Percentiles rank a stretch among this genome's conserved stretches.
Evolutionary conservation across 495 filamentous ascomycete species (phyloP).

Genomic region (Aspergillus affinis): DNA sequence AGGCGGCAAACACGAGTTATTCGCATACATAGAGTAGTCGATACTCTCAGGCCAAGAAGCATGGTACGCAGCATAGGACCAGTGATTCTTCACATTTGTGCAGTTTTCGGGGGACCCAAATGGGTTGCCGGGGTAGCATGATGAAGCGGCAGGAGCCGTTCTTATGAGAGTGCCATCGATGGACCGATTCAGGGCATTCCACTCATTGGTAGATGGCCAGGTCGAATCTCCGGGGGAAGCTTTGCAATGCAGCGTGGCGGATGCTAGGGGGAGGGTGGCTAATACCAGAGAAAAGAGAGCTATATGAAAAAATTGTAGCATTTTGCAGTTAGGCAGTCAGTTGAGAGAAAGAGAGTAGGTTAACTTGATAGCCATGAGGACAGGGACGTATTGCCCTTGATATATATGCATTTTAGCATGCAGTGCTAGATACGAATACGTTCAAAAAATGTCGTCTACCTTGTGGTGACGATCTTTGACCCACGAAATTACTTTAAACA

Average conservation of each 20-base stretch:
- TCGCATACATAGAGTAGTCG: slow-evolving; percentile 23
- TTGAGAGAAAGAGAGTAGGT: too few relatives aligned
- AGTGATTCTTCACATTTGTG: slow-evolving; percentile 22
- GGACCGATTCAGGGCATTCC: slow-evolving; percentile 26
- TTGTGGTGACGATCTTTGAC: too few relatives aligned
- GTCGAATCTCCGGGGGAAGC: slow-evolving; percentile 18
- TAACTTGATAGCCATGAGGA: too few relatives aligned
- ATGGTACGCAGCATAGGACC: slow-evolving; percentile 23
- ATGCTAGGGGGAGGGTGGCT: too few relatives aligned
- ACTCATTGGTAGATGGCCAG: slow-evolving; percentile 28
- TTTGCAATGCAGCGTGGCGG: slow-evolving; percentile 16
- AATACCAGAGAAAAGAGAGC: too few relatives aligned
- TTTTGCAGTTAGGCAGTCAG: too few relatives aligned
- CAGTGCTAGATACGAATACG: too few relatives aligned
- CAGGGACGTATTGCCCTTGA: too few relatives aligned
- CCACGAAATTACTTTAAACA: too few relatives aligned
- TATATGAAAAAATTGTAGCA: too few relatives aligned
- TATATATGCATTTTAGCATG: too few relatives aligned
- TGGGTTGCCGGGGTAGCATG: slow-evolving; percentile 28
- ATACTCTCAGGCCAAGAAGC: slow-evolving; percentile 22
- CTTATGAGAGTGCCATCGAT: slow-evolving; percentile 20
- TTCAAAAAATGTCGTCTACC: too few relatives aligned
- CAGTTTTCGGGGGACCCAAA: slow-evolving; percentile 20
- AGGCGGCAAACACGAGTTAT: slow-evolving; percentile 28
- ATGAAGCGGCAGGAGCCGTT: slow-evolving; percentile 25